A percentile compares a stretch with the other conserved stretches of the same genome.
These are phyloP conservation scores for Lachancea meyersii DNA, from an alignment of 805 yeast species.

Conservation along the genomic window DNA sequence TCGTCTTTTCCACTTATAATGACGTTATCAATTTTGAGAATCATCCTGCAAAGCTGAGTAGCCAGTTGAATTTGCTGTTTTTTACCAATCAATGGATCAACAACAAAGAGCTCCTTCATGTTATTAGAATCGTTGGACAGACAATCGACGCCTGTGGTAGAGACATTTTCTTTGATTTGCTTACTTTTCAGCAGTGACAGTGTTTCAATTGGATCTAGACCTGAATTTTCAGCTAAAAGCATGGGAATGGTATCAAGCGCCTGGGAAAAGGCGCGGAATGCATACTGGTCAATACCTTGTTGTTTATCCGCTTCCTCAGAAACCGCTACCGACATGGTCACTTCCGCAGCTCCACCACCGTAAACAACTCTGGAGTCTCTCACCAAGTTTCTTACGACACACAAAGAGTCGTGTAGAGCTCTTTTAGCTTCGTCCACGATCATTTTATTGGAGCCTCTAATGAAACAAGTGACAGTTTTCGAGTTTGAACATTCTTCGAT, in stretches of 20 bases:
- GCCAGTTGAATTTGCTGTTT: conserved; percentile 93
- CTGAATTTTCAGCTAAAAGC: conserved; percentile 95
- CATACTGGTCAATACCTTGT: conserved; percentile 95
- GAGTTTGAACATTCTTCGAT: conserved; percentile 84
- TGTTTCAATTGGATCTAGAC: conserved; percentile 88
- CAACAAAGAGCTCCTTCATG: conserved; percentile 90
- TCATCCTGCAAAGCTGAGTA: conserved; percentile 96
- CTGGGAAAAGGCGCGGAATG: conserved; percentile 87
- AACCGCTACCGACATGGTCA: conserved; percentile 86
- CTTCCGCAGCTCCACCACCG: conserved; percentile 99
- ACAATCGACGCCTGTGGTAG: conserved; percentile 89
- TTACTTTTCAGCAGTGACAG: conserved; percentile 76
- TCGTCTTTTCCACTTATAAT: conserved; percentile 84
- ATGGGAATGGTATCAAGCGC: conserved; percentile 91
- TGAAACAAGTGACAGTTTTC: conserved; percentile 84
- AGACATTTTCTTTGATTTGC: conserved; percentile 66
- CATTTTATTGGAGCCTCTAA: conserved; percentile 97
- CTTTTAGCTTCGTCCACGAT: conserved; percentile 95
- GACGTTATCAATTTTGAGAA: conserved; percentile 92
- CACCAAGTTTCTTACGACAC: conserved; percentile 94
- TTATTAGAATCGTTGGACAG: conserved; percentile 81
- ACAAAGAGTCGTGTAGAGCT: conserved; percentile 91
- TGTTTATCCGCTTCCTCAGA: conserved; percentile 87
- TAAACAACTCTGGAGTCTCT: conserved; percentile 92
- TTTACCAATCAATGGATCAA: conserved; percentile 96